Base-by-base conservation (phyloP, 179 eudicot genomes). In the Beta macrorhiza region DNA sequence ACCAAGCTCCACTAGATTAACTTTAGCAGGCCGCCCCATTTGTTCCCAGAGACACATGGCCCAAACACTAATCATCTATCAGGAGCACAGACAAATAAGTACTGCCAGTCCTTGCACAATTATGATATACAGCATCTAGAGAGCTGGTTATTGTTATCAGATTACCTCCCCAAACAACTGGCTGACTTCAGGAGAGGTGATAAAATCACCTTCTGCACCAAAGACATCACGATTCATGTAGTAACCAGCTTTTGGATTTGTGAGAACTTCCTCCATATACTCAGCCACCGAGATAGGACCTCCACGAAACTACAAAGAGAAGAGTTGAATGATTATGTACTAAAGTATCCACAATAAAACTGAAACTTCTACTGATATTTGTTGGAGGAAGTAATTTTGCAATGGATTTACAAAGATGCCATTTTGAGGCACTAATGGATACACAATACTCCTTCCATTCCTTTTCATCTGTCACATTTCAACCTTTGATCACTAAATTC, bases 81-180 rank as follows among this genome's bases (percentile, higher is more conserved):
- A 79, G 14, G 63, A 13, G 22, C 65, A 29, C 13, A 70, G 16
- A n/a, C 37, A 70, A 77, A 45, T 49, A 78, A 62, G 5, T 47
- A 19, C 78, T 15, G 61, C 61, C 16, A 45, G 73, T 59, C 25
- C 59, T 61, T 55, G 45, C 72, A 80, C 42, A 37, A 37, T 62
- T 42, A 64, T 20, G n/a, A 53, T 17, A 55, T 53, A 52, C 14
- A 76, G 16, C 47, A n/a, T 45, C 72, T 25, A 55, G 4, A 49
- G 20, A 65, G 69, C 47, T 78, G 32, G 32, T 32, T 9, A 45
- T 56, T 56, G 61, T 42, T 29, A 75, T 81, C 73, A 75, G 75
- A 79, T 58, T 87, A 94, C 99, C 99, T 96, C 99, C 56, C 98
- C 99, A 89, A 92, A 96, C 99, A 96, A 94, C 88, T 96, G 98